phyloP scores from a whole-genome alignment of 441 rosid genomes.

The Erodium texanum region DNA sequence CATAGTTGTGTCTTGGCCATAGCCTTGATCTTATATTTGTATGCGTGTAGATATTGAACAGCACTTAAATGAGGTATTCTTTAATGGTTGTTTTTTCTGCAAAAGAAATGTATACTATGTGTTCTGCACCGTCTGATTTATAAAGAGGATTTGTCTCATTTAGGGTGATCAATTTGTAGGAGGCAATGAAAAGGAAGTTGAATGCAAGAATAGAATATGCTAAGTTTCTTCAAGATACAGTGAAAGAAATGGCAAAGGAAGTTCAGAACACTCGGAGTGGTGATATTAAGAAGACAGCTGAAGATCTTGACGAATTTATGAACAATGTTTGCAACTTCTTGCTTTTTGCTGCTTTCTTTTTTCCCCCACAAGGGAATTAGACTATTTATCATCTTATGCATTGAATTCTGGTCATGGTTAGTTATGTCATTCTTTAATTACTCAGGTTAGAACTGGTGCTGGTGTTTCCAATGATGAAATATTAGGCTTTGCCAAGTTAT shows the following conservation, averaged over 20 bases:
- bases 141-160: conserved; percentile 11
- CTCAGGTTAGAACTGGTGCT: conserved; percentile 64
- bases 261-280: conserved; percentile 69
- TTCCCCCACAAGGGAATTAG: conserved; percentile 5
- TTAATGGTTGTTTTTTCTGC: background rate
- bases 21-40: background rate
- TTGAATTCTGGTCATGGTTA: conserved; percentile 8
- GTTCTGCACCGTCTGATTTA: conserved; percentile 6
- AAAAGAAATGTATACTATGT: background rate
- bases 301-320: conserved; percentile 76
- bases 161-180: conserved; percentile 41
- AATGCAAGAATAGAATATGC: conserved; percentile 80
- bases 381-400: conserved; percentile 1
- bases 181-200: conserved; percentile 71
- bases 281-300: conserved; percentile 58
- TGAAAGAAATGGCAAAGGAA: conserved; percentile 98
- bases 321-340: conserved; percentile 42
- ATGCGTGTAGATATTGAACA: background rate
- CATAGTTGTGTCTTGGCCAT: background rate
- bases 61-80: background rate
- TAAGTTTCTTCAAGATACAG: conserved; percentile 74
- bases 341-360: conserved; percentile 9
- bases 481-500: conserved; percentile 65
- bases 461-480: conserved; percentile 68
- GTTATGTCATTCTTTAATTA: conserved; percentile 15